A percentile compares a stretch with the other conserved stretches of the same genome.
Conservation (phyloP, 805 yeast genomes). For the Lachancea lanzarotensis region DNA sequence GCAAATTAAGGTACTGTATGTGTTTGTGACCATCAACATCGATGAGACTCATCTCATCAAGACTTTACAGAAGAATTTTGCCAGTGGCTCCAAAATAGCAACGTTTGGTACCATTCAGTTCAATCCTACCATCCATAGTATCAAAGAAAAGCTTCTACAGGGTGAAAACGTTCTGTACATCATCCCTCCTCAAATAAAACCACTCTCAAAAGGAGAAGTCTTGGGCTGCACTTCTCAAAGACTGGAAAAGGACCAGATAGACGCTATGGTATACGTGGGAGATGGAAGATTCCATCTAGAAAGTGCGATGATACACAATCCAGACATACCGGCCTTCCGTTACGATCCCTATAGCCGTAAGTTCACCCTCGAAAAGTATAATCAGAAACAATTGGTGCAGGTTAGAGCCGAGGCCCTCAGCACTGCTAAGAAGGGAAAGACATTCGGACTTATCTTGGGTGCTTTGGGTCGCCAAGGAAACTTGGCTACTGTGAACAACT, state of each 20-base stretch:
- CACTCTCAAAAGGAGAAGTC: constrained; percentile 92
- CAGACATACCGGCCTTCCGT: constrained; percentile 82
- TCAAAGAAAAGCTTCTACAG: constrained; percentile 51
- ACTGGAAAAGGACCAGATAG: constrained; percentile 53
- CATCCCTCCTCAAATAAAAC: constrained; percentile 85
- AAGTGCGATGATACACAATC: constrained; percentile 95
- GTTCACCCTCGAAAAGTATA: constrained; percentile 83
- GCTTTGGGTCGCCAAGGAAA: constrained; percentile 96
- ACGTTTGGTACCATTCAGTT: constrained; percentile 95
- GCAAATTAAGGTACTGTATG: constrained; percentile 82
- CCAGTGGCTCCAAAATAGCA: constrained; percentile 60
- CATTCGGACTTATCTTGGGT: constrained; percentile 81
- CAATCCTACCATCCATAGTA: constrained; percentile 85
- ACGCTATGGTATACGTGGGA: constrained; percentile 86
- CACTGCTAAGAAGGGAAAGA: constrained; percentile 51
- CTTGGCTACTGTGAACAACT: constrained; percentile 60
- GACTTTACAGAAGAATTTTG: constrained; percentile 68
- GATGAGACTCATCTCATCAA: constrained; percentile 76
- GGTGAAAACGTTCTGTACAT: constrained; percentile 49
- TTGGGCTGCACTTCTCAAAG: constrained; percentile 92
- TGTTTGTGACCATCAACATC: constrained; percentile 87
- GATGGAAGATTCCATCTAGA: constrained; percentile 96
- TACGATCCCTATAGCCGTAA: constrained; percentile 93
- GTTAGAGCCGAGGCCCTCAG: constrained; percentile 70
- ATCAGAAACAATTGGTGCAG: constrained; percentile 71